Evolutionary conservation across 306 rosid species (phyloP), one percentile per base, ranked within the genome.

Genomic region (Vicia sativa): DNA sequence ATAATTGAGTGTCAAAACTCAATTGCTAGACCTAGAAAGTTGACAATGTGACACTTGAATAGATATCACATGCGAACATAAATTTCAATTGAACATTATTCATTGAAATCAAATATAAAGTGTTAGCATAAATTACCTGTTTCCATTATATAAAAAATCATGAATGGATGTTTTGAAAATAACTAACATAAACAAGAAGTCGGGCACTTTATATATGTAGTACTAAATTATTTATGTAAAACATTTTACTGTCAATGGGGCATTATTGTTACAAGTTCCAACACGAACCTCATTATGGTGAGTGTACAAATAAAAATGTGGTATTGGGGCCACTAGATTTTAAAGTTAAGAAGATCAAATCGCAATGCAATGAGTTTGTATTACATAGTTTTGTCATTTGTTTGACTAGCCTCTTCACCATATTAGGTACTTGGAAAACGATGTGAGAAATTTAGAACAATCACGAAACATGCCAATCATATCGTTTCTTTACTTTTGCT

Each of bases 191-290:
- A 62, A 26, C 68, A 54, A 14, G 49, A n/a, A 45, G 14, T 63
- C 76, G 68, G n/a, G n/a, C 42, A 54, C 13, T 62, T 81, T 19
- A 50, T n/a, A 1, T 52, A 21, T 38, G 43, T 54, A 55, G 78
- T 62, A 28, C 31, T 28, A 70, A 54, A 66, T 55, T 49, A 67
- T 68, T 56, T 48, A 62, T 67, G 74, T 9, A 42, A 72, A 64
- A 28, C 37, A 64, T 75, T 63, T 75, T 72, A 6, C 78, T 75
- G 88, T 67, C 74, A 76, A 44, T 14, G 67, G 67, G 37, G 73
- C 58, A 84, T 84, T 78, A 75, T 80, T 69, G 79, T 68, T 72
- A 39, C 88, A 78, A 84, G 85, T 84, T 78, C 88, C 88, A 84
- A 84, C 80, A 78, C 75, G 57, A 73, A 55, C 55, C 74, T 78